Evolutionary conservation across 148 eudicot species (phyloP).

Genomic region (Talinum fruticosum): DNA sequence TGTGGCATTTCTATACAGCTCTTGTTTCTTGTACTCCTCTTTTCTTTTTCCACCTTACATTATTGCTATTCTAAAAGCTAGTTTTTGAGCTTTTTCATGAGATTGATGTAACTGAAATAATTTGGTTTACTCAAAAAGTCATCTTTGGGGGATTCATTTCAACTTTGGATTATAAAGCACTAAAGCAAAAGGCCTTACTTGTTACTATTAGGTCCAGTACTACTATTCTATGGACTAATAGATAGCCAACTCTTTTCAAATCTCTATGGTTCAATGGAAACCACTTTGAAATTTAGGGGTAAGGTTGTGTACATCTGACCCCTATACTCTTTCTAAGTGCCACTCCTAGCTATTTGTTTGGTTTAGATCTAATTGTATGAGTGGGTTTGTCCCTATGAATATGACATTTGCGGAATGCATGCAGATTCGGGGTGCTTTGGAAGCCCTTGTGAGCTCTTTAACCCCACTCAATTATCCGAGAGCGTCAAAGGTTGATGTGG

Average conservation of each 20-base stretch:
- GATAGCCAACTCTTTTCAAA: background rate
- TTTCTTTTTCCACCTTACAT: too few species aligned
- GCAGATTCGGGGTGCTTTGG: slow-evolving; percentile 96
- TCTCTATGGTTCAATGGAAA: background rate
- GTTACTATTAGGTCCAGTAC: too few species aligned
- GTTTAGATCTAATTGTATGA: background rate
- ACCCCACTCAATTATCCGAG: slow-evolving; percentile 76
- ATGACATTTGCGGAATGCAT: slow-evolving; percentile 24
- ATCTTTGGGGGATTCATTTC: too few species aligned
- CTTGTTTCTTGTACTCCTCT: too few species aligned
- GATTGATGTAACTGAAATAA: too few species aligned
- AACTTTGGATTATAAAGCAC: too few species aligned
- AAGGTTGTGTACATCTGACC: background rate
- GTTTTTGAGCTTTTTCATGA: too few species aligned
- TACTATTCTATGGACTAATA: too few species aligned
- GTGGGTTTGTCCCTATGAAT: background rate
- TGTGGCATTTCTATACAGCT: too few species aligned
- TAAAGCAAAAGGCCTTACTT: too few species aligned
- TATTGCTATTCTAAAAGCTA: too few species aligned
- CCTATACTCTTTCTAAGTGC: background rate
- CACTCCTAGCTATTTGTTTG: background rate
- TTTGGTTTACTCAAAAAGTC: too few species aligned
- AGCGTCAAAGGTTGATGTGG: slow-evolving; percentile 59
- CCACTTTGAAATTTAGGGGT: background rate
- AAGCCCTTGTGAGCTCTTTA: slow-evolving; percentile 88